Conservation (phyloP, 2,329 filamentous ascomycete genomes). For the Tolypocladium sp. region DNA sequence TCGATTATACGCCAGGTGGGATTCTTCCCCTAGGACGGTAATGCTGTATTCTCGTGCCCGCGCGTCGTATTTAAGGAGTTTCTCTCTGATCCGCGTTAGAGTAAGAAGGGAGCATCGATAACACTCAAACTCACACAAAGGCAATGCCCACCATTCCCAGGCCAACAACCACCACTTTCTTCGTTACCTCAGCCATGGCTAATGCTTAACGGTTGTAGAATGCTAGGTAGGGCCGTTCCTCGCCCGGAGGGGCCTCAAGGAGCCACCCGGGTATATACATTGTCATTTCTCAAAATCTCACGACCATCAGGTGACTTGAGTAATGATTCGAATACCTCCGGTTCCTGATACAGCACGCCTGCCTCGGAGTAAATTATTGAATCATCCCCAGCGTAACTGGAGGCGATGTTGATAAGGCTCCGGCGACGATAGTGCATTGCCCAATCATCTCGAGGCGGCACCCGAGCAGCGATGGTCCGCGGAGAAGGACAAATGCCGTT, state of each 20-base stretch:
- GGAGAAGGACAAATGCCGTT: background rate
- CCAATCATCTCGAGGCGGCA: background rate
- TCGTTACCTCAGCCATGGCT: constrained; percentile 20
- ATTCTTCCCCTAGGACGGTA: constrained; percentile 79
- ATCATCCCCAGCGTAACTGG: too few relatives aligned
- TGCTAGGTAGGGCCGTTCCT: too few relatives aligned
- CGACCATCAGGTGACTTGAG: too few relatives aligned
- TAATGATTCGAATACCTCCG: too few relatives aligned
- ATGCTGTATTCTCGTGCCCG: constrained; percentile 69
- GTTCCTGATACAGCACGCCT: too few relatives aligned
- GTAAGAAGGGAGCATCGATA: background rate
- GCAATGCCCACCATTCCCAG: constrained; percentile 87
- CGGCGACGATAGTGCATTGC: background rate
- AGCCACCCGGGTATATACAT: too few relatives aligned
- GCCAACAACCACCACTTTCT: constrained; percentile 73
- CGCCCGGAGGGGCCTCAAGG: too few relatives aligned
- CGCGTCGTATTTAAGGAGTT: constrained; percentile 75
- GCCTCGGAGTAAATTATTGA: too few relatives aligned
- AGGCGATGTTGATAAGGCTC: too few relatives aligned
- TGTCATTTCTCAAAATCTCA: too few relatives aligned
- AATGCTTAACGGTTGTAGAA: too few relatives aligned
- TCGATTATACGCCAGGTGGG: constrained; percentile 82
- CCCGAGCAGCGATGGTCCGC: background rate
- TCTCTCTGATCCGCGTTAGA: constrained; percentile 51
- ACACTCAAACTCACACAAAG: constrained; percentile 59